Conservation (phyloP, 768 basidiomycete species). For the Hericium alpestre region DNA sequence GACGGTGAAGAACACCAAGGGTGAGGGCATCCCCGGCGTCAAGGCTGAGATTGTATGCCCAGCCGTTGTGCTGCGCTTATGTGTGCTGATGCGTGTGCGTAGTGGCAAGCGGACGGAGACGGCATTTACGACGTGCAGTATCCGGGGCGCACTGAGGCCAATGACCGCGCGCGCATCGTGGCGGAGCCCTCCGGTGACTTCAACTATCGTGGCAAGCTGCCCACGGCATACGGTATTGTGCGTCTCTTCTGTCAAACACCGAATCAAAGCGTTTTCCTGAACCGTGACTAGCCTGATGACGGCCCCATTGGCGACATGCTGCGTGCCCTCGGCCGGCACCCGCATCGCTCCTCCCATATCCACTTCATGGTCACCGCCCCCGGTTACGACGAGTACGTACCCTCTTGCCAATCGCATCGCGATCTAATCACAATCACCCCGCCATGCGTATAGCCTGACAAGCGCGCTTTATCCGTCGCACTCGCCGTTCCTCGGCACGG, state of each 20-base stretch:
- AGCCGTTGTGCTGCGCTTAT: background rate
- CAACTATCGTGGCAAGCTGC: conserved; percentile 23
- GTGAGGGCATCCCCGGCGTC: conserved; percentile 21
- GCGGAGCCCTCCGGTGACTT: conserved; percentile 21
- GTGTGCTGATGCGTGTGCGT: background rate
- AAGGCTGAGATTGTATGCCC: conserved; percentile 24
- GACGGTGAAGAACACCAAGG: conserved; percentile 24
- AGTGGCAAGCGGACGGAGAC: conserved; percentile 33
- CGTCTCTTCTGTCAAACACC: conserved; percentile 9
- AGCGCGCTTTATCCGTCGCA: conserved; percentile 24
- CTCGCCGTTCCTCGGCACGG: conserved; percentile 26
- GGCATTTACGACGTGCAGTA: conserved; percentile 27
- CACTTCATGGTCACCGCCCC: conserved; percentile 24
- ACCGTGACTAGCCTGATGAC: conserved; percentile 16
- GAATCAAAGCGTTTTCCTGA: conserved; percentile 4
- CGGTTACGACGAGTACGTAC: conserved; percentile 21
- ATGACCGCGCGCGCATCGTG: conserved; percentile 23
- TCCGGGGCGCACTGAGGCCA: conserved; percentile 12
- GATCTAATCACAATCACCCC: background rate
- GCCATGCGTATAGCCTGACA: conserved; percentile 9
- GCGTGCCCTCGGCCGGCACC: conserved; percentile 21
- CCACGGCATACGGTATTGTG: conserved; percentile 23
- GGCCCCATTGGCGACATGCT: conserved; percentile 22
- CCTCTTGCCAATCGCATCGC: conserved; percentile 4
- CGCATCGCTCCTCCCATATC: conserved; percentile 24